phyloP scores from a whole-genome alignment of 2,329 filamentous ascomycete genomes.

The Phialemonium atrogriseum region DNA sequence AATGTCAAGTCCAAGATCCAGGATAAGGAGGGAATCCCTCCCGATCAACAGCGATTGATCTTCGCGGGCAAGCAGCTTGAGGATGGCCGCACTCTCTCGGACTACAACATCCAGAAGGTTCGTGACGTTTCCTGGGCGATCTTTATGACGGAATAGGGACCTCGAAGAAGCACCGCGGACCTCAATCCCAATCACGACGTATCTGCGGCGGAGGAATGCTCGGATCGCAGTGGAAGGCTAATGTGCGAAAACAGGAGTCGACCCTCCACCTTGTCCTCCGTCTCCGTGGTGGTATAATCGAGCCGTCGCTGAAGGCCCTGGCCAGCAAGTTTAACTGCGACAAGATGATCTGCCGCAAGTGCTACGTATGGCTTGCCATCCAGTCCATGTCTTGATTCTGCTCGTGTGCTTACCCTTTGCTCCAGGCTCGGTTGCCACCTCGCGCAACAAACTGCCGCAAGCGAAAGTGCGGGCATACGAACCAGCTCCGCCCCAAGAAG shows the following conservation, averaged over 20 bases:
- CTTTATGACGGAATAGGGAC: conserved; percentile 5
- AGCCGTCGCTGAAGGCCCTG: conserved; percentile 96
- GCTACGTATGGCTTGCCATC: conserved; percentile 64
- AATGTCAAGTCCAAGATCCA: conserved; percentile 99
- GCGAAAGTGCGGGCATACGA: conserved; percentile 99
- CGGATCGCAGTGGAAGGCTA: conserved; percentile 6
- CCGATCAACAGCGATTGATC: conserved; percentile 97
- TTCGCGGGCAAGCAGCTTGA: conserved; percentile 99
- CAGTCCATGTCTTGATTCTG: no score
- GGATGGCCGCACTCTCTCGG: conserved; percentile 91
- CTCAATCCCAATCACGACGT: conserved; percentile 1
- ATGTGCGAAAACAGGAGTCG: conserved; percentile 59
- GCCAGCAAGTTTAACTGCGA: conserved; percentile 99
- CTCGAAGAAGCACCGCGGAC: conserved; percentile 1
- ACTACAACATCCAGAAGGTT: conserved; percentile 99
- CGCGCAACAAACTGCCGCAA: conserved; percentile 99
- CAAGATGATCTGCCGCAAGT: conserved; percentile 99
- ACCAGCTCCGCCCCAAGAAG: conserved; percentile 99
- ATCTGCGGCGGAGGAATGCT: conserved; percentile 3
- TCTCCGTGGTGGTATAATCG: conserved; percentile 98
- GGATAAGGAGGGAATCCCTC: conserved; percentile 98
- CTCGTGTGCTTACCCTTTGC: conserved; percentile 14
- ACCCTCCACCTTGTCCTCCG: conserved; percentile 97
- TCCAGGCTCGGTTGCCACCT: conserved; percentile 74
- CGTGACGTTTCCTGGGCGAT: conserved; percentile 22